Percentiles rank a stretch among this genome's conserved stretches.
These are phyloP conservation scores for Nitzschia putrida DNA, from an alignment of 108 stramenopile species.

Conservation along the genomic window DNA sequence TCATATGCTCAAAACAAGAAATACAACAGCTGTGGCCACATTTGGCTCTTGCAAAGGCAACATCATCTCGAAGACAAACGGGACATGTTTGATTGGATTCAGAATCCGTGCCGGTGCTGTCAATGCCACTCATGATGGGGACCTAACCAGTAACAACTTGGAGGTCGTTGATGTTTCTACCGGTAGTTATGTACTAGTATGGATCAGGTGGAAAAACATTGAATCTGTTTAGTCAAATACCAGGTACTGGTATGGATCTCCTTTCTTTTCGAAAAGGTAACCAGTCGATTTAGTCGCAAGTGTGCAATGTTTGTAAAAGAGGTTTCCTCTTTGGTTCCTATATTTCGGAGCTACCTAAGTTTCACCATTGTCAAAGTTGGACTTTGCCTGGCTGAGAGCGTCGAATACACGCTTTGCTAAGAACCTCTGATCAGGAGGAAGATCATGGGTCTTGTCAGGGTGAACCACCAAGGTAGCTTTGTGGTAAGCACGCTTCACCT, in stretches of 20 bases:
- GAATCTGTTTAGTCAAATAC: not conserved
- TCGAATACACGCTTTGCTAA: constrained; percentile 94
- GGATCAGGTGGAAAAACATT: not conserved
- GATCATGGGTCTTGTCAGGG: constrained; percentile 87
- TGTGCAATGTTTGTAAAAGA: too few species aligned
- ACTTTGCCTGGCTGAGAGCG: constrained; percentile 88
- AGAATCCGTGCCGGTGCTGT: not conserved
- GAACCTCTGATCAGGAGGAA: constrained; percentile 88
- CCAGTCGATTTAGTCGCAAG: not conserved
- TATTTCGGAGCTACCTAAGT: too few species aligned
- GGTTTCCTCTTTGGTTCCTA: too few species aligned
- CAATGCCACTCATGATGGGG: not conserved
- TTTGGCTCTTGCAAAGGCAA: constrained; percentile 1
- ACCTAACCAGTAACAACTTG: not conserved
- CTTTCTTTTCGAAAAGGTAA: not conserved
- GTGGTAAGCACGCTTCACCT: constrained; percentile 85
- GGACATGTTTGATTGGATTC: constrained; percentile 8
- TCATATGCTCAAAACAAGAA: constrained; percentile 24
- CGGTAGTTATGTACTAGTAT: not conserved
- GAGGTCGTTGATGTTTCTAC: not conserved
- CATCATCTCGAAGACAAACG: constrained; percentile 15
- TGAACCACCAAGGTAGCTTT: constrained; percentile 95
- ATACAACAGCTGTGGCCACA: constrained; percentile 29
- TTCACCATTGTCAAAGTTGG: constrained; percentile 28
- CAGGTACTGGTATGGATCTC: too few species aligned